These are phyloP conservation scores for Medicago arabica DNA, from an alignment of 306 rosid genomes.

Conservation along the genomic window DNA sequence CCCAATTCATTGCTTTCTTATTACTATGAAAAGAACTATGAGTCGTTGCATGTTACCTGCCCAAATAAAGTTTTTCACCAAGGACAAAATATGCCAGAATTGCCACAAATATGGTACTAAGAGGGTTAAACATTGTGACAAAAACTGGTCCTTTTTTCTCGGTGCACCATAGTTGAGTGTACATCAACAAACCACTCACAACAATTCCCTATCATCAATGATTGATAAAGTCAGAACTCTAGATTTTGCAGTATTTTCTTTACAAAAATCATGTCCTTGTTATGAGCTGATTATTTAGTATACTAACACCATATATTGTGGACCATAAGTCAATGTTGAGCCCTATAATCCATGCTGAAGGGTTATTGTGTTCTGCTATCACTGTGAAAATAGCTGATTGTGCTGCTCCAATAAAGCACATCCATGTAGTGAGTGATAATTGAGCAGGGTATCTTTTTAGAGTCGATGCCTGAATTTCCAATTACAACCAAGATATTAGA, in stretches of 20 bases:
- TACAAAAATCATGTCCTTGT: neutral
- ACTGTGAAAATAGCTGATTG: conserved; percentile 75
- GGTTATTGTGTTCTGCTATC: conserved; percentile 49
- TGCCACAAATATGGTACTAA: conserved; percentile 68
- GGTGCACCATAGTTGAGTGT: conserved; percentile 82
- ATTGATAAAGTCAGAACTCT: conserved; percentile 8
- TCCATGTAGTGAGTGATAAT: conserved; percentile 79
- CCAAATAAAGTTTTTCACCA: conserved; percentile 74
- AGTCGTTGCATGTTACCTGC: conserved; percentile 56
- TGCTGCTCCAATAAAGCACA: conserved; percentile 74
- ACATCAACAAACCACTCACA: conserved; percentile 55
- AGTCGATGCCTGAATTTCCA: conserved; percentile 65
- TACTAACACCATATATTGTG: conserved; percentile 69
- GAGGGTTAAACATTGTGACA: conserved; percentile 78
- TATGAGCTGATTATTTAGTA: neutral
- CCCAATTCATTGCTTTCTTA: neutral
- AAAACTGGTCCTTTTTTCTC: conserved; percentile 85
- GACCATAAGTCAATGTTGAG: conserved; percentile 75
- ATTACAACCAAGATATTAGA: neutral
- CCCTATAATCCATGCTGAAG: conserved; percentile 76
- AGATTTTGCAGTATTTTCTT: neutral
- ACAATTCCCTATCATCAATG: conserved; percentile 68
- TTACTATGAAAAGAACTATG: neutral
- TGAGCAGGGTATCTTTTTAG: conserved; percentile 88
- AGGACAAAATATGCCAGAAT: conserved; percentile 72